A percentile compares a stretch with the other conserved stretches of the same genome.
phyloP scores from a whole-genome alignment of 805 yeast species.

The baker's yeast (Saccharomyces cerevisiae) region DNA sequence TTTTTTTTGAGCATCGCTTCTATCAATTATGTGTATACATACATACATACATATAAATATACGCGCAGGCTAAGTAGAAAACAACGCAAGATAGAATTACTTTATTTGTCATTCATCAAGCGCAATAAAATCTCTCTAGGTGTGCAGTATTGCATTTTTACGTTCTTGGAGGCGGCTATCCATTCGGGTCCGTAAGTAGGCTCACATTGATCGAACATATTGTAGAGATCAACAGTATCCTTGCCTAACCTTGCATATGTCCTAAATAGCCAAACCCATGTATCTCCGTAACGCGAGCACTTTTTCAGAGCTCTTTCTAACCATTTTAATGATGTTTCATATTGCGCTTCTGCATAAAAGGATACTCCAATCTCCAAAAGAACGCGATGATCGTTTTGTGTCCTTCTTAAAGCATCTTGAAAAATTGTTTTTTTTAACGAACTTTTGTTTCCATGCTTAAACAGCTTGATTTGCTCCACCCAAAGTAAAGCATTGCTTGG shows the following conservation, averaged over 20 bases:
- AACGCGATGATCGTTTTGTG: constrained; percentile 52
- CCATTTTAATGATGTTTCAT: constrained; percentile 61
- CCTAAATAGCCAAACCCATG: constrained; percentile 59
- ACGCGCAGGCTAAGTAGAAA: background rate
- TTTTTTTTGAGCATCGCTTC: background rate
- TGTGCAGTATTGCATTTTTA: constrained; percentile 35
- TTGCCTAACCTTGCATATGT: constrained; percentile 33
- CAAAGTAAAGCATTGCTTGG: constrained; percentile 59
- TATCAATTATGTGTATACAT: background rate
- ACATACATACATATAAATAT: too few species aligned
- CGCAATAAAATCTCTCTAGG: background rate
- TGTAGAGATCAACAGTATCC: constrained; percentile 1
- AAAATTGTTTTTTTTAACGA: constrained; percentile 50
- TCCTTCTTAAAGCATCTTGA: constrained; percentile 61
- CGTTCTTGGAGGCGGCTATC: constrained; percentile 43
- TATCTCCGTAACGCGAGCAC: constrained; percentile 60
- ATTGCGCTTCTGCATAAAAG: constrained; percentile 59
- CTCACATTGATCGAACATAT: constrained; percentile 36
- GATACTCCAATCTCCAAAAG: constrained; percentile 57
- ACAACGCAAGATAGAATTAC: background rate
- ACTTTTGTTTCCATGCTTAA: constrained; percentile 33
- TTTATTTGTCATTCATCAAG: background rate
- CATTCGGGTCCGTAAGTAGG: constrained; percentile 60
- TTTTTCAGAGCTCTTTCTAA: constrained; percentile 57
- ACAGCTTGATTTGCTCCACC: constrained; percentile 46